Evolutionary conservation across 305 asterid genomes (phyloP).

Genomic region (Fraxinus velutina): DNA sequence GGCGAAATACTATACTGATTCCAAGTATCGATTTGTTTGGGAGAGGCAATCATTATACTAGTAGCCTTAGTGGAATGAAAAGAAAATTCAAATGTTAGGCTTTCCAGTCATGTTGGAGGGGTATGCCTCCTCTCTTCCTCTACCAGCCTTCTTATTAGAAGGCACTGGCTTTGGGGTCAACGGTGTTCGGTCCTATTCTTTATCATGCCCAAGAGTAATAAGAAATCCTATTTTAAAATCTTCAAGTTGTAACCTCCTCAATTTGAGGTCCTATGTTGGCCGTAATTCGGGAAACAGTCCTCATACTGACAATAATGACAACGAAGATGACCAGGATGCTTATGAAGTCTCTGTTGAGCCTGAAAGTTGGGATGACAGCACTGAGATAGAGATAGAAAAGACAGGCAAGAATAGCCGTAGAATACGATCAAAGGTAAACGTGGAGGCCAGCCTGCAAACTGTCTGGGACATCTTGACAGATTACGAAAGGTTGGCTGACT

Average conservation of each 20-base stretch:
- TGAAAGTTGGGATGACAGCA: constrained; percentile 27
- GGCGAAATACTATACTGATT: not conserved
- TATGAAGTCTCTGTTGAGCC: constrained; percentile 28
- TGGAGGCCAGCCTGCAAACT: constrained; percentile 58
- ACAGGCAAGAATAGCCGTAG: constrained; percentile 57
- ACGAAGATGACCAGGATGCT: constrained; percentile 21
- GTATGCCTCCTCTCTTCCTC: not conserved
- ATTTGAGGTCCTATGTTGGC: constrained; percentile 32
- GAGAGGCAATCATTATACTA: not conserved
- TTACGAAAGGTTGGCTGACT: constrained; percentile 78
- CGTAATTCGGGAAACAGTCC: constrained; percentile 25
- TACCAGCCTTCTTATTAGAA: not conserved
- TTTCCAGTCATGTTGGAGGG: not conserved
- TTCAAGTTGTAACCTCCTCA: not conserved
- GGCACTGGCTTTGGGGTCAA: not conserved
- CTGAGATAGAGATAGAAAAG: constrained; percentile 53
- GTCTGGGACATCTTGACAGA: constrained; percentile 72
- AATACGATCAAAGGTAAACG: constrained; percentile 55
- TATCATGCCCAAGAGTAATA: not conserved
- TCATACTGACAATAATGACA: constrained; percentile 20
- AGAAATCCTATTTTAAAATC: constrained; percentile 15
- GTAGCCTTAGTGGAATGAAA: not conserved
- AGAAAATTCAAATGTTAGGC: not conserved
- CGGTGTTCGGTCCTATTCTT: not conserved
- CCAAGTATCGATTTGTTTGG: not conserved